Evolutionary conservation across 1,284 basidiomycete species (phyloP).

Genomic region (Papiliotrema flavescens): DNA sequence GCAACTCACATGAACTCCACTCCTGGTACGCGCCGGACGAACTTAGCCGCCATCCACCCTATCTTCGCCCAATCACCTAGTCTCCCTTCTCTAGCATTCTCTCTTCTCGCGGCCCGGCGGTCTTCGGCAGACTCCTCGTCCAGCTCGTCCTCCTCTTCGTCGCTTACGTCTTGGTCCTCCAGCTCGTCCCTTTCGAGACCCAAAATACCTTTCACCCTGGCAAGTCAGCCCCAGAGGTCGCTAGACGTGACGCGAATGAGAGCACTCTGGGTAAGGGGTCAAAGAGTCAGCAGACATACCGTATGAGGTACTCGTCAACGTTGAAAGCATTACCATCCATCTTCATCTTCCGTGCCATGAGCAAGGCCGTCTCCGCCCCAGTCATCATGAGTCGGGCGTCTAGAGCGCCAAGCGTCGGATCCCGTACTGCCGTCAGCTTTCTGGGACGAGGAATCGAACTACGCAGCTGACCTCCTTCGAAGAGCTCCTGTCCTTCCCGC

Average conservation of each 20-base stretch:
- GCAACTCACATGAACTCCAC: constrained; percentile 51
- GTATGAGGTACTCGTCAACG: constrained; percentile 48
- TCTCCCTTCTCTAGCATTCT: constrained; percentile 11
- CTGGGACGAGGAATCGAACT: not conserved
- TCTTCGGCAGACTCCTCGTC: constrained; percentile 31
- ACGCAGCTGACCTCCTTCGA: constrained; percentile 18
- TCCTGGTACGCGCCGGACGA: constrained; percentile 42
- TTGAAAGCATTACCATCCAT: constrained; percentile 49
- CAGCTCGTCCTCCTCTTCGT: constrained; percentile 31
- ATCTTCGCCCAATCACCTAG: constrained; percentile 46
- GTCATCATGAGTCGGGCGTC: constrained; percentile 36
- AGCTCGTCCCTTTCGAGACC: constrained; percentile 27
- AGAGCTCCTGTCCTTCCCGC: constrained; percentile 18
- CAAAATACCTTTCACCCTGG: constrained; percentile 32
- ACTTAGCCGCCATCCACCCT: constrained; percentile 46
- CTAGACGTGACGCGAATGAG: not conserved
- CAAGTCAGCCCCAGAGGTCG: not conserved
- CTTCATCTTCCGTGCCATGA: constrained; percentile 42
- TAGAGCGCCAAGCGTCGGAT: constrained; percentile 31
- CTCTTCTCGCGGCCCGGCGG: constrained; percentile 13
- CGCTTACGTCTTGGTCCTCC: constrained; percentile 11
- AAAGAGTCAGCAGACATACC: constrained; percentile 26
- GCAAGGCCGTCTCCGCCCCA: constrained; percentile 28
- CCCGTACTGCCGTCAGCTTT: constrained; percentile 19
- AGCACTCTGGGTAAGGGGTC: not conserved